phyloP scores from a whole-genome alignment of 305 asterid genomes.

The Fraxinus nigra region DNA sequence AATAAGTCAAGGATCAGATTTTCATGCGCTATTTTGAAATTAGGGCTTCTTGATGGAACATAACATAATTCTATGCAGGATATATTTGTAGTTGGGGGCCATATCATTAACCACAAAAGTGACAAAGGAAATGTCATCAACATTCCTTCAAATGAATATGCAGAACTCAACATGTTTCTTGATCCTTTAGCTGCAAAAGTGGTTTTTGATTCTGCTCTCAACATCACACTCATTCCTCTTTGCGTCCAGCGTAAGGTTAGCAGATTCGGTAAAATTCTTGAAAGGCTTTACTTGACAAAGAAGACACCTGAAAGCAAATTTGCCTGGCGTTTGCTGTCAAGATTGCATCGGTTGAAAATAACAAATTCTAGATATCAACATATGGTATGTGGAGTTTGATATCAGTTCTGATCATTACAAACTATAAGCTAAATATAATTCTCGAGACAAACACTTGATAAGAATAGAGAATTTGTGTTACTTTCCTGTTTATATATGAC shows the following conservation, averaged over 20 bases:
- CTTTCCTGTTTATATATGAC: neutral
- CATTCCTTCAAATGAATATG: constrained; percentile 55
- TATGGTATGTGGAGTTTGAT: constrained; percentile 43
- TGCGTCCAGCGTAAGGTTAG: constrained; percentile 54
- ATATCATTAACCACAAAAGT: constrained; percentile 26
- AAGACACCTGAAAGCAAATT: constrained; percentile 67
- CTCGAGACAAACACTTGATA: neutral
- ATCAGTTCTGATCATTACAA: neutral
- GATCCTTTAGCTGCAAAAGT: constrained; percentile 78
- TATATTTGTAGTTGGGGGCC: constrained; percentile 78
- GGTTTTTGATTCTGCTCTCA: constrained; percentile 50
- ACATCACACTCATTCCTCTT: constrained; percentile 73
- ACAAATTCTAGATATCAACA: constrained; percentile 53
- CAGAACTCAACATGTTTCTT: constrained; percentile 81
- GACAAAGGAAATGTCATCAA: constrained; percentile 69
- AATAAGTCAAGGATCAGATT: neutral
- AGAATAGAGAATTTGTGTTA: neutral
- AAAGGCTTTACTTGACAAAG: constrained; percentile 30
- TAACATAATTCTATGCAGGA: constrained; percentile 46
- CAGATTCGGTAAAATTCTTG: constrained; percentile 27
- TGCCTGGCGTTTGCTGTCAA: constrained; percentile 47
- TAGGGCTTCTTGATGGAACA: neutral
- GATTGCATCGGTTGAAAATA: constrained; percentile 43
- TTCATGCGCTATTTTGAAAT: neutral
- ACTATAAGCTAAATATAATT: neutral